These are phyloP conservation scores for Paragyromitra xinjiangensis DNA, from an alignment of 495 filamentous ascomycete genomes.

Conservation along the genomic window DNA sequence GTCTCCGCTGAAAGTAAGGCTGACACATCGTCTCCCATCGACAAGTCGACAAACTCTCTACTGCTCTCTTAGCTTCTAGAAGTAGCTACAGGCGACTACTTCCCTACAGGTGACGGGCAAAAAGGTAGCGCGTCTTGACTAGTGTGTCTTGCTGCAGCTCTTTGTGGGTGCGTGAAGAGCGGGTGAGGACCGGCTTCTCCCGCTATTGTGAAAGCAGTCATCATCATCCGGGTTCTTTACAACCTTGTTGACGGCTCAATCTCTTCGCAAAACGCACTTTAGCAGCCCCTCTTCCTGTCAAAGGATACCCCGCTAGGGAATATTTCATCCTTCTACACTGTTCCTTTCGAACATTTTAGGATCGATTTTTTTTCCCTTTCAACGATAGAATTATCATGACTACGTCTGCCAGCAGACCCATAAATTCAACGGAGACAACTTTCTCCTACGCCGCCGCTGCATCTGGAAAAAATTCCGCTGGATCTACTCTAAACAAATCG, in stretches of 20 bases:
- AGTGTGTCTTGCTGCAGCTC: conserved; percentile 40
- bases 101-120: conserved; percentile 46
- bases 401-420: conserved; percentile 49
- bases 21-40: conserved; percentile 40
- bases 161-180: conserved; percentile 52
- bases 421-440: conserved; percentile 61
- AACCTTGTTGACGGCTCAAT: conserved; percentile 54
- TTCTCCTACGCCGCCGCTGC: conserved; percentile 98
- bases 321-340: conserved; percentile 34
- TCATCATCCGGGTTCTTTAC: conserved; percentile 40
- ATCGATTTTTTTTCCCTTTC: conserved; percentile 41
- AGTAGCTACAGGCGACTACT: conserved; percentile 10
- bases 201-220: conserved; percentile 53
- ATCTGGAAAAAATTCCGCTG: conserved; percentile 52
- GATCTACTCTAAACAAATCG: conserved; percentile 35
- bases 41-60: conserved; percentile 28
- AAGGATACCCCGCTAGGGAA: conserved; percentile 52
- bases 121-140: conserved; percentile 42
- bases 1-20: conserved; percentile 37
- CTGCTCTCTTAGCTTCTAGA: conserved; percentile 40
- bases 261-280: conserved; percentile 46
- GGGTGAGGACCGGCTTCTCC: conserved; percentile 51
- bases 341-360: conserved; percentile 42
- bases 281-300: conserved; percentile 44
- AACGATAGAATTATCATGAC: conserved; percentile 48